Conservation (phyloP, 1,284 basidiomycete species). For the Apiotrichum sp. region DNA sequence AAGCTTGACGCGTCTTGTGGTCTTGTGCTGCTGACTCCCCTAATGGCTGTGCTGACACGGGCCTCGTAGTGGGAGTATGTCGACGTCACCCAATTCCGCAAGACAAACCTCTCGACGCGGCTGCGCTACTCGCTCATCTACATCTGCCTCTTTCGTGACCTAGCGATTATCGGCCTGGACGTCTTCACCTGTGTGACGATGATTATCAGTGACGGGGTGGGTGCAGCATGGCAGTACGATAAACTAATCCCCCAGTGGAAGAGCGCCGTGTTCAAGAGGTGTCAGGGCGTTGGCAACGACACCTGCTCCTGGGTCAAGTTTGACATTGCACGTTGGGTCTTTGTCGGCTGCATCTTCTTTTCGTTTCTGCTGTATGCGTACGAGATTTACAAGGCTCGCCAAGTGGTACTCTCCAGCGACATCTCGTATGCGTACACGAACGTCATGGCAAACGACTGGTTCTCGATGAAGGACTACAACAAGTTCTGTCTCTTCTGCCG, state of each 20-base stretch:
- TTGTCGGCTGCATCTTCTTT: constrained; percentile 96
- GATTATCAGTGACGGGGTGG: constrained; percentile 62
- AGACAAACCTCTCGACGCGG: constrained; percentile 77
- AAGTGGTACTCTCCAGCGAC: constrained; percentile 88
- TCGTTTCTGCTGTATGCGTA: constrained; percentile 89
- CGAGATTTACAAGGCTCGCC: constrained; percentile 84
- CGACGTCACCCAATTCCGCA: constrained; percentile 78
- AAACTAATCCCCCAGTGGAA: background rate
- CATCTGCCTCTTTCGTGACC: constrained; percentile 83
- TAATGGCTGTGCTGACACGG: constrained; percentile 10
- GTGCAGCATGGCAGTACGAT: constrained; percentile 3
- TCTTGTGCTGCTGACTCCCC: constrained; percentile 7
- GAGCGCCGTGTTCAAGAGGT: background rate
- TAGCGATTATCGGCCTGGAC: constrained; percentile 94
- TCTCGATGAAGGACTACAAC: constrained; percentile 86
- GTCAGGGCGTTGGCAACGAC: constrained; percentile 64
- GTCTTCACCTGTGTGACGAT: constrained; percentile 96
- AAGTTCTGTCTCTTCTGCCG: constrained; percentile 98
- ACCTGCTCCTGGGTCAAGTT: constrained; percentile 77
- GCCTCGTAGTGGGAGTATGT: constrained; percentile 84
- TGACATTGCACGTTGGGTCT: constrained; percentile 86
- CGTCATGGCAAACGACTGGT: constrained; percentile 92
- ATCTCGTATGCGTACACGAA: constrained; percentile 97
- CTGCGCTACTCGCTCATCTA: constrained; percentile 90
- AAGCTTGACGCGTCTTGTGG: background rate